Percentiles rank a stretch among this genome's conserved stretches.
phyloP scores from a whole-genome alignment of 2,329 filamentous ascomycete genomes.

The Ceratocystis alfenasii region DNA sequence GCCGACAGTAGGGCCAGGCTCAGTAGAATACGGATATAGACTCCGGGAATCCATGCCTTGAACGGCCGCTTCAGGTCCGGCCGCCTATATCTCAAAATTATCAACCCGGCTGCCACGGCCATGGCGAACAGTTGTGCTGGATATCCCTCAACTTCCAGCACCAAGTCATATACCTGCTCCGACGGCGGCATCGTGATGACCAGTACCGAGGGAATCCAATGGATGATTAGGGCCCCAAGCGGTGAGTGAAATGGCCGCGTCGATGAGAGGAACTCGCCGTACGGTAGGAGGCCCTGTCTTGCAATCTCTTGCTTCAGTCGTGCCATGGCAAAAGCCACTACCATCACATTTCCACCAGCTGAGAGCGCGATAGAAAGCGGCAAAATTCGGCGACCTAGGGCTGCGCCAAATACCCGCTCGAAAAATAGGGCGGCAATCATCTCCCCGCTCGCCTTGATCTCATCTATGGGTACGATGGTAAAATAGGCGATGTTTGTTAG shows the following conservation, averaged over 20 bases:
- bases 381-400: conserved; percentile 45
- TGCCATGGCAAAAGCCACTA: conserved; percentile 56
- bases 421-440: conserved; percentile 59
- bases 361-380: conserved; percentile 55
- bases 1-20: conserved; percentile 45
- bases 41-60: conserved; percentile 50
- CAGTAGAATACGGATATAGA: conserved; percentile 43
- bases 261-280: conserved; percentile 46
- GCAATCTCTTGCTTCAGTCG: conserved; percentile 62
- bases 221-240: conserved; percentile 53
- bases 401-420: conserved; percentile 47
- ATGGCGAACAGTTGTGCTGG: conserved; percentile 50
- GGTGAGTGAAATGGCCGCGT: conserved; percentile 56
- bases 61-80: conserved; percentile 53
- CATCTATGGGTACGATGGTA: conserved; percentile 52
- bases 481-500: conserved; percentile 53
- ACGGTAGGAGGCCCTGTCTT: conserved; percentile 58
- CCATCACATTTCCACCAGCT: conserved; percentile 60
- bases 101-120: conserved; percentile 44
- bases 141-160: conserved; percentile 60
- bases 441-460: conserved; percentile 54
- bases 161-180: conserved; percentile 57
- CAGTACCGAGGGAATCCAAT: conserved; percentile 55
- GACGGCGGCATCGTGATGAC: conserved; percentile 55
- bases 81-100: conserved; percentile 47